Evolutionary conservation across 225 moss, liverwort and hornwort species (phyloP).

Genomic region (Thuidium tamariscinum): DNA sequence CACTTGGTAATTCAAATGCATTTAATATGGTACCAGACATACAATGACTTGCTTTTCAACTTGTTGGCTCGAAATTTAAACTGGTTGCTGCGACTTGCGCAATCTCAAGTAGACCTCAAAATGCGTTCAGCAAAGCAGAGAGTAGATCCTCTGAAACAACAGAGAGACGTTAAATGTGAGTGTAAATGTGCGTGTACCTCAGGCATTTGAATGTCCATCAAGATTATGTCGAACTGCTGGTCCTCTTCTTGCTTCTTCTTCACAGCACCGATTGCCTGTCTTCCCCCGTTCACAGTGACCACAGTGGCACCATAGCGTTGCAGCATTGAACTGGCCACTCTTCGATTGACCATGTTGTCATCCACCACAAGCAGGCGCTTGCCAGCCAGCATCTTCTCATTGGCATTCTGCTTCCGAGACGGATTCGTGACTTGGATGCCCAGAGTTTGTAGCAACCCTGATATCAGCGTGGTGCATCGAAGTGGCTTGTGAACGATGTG

Average conservation of each 20-base stretch:
- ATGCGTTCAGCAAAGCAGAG: background rate
- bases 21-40: background rate
- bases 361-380: slow-evolving; percentile 84
- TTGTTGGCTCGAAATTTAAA: background rate
- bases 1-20: background rate
- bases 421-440: slow-evolving; percentile 47
- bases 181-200: slow-evolving; percentile 30
- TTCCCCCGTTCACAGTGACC: slow-evolving; percentile 54
- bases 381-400: slow-evolving; percentile 34
- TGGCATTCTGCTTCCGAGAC: slow-evolving; percentile 16
- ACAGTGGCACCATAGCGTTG: slow-evolving; percentile 64
- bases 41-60: background rate
- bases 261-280: slow-evolving; percentile 50
- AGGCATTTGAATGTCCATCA: slow-evolving; percentile 99
- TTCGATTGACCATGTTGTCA: slow-evolving; percentile 79
- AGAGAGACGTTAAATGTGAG: background rate
- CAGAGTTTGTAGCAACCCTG: slow-evolving; percentile 51
- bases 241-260: slow-evolving; percentile 38
- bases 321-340: slow-evolving; percentile 81
- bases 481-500: slow-evolving; percentile 72
- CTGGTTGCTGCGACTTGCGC: background rate
- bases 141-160: background rate
- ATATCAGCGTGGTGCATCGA: slow-evolving; percentile 59
- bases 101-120: background rate
- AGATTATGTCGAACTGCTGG: slow-evolving; percentile 58